These are phyloP conservation scores for Brassica rapa DNA, from an alignment of 345 rosid genomes.

Conservation along the genomic window DNA sequence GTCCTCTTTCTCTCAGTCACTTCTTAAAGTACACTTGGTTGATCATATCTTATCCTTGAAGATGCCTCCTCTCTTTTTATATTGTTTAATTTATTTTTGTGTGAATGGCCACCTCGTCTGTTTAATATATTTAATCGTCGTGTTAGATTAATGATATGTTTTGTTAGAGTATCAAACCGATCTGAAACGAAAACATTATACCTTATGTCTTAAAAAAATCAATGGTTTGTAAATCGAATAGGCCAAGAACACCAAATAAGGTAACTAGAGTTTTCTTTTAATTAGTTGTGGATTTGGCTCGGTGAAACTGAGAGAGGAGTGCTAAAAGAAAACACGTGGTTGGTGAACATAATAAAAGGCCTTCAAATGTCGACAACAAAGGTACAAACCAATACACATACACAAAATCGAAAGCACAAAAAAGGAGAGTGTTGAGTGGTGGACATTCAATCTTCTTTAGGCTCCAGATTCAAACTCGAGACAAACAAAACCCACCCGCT, in stretches of 20 bases:
- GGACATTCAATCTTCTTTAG: neutral
- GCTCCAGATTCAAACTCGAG: neutral
- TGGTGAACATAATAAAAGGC: conserved; percentile 26
- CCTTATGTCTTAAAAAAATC: neutral
- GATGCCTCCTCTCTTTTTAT: neutral
- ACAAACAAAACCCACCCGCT: neutral
- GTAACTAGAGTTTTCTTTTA: neutral
- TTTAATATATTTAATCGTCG: neutral
- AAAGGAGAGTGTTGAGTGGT: neutral
- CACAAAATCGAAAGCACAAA: conserved; percentile 13
- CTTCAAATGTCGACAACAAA: conserved; percentile 29
- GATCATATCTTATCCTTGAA: neutral
- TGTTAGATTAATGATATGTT: neutral
- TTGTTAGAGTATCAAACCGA: neutral
- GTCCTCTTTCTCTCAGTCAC: neutral
- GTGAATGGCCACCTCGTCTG: neutral
- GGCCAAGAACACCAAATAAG: neutral
- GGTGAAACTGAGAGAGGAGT: neutral
- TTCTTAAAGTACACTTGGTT: neutral
- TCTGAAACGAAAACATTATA: neutral
- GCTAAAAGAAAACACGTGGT: conserved; percentile 19
- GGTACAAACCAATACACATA: conserved; percentile 13
- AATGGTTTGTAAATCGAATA: neutral
- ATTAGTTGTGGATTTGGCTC: neutral
- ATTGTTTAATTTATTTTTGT: neutral